phyloP scores from a whole-genome alignment of 192 early-diverging fungal genomes.

The Coemansia sp. region DNA sequence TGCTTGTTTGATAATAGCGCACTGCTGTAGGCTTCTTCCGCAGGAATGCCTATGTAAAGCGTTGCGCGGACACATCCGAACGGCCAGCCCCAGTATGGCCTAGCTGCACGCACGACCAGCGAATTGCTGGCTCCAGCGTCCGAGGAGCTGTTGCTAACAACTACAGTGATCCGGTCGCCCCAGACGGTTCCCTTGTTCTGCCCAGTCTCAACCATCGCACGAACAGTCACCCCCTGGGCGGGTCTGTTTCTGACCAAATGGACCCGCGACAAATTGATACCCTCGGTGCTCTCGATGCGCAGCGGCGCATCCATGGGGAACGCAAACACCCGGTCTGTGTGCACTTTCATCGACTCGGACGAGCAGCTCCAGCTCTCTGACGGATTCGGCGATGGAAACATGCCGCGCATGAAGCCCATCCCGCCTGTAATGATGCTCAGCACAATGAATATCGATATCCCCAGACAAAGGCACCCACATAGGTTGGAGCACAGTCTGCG shows the following conservation, averaged over 20 bases:
- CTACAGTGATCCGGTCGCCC: slow-evolving; percentile 12
- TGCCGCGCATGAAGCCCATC: not conserved
- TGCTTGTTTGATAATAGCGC: no score
- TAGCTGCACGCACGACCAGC: slow-evolving; percentile 6
- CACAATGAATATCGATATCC: slow-evolving; percentile 6
- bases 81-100: slow-evolving; percentile 35
- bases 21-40: not conserved
- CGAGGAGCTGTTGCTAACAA: not conserved
- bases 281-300: slow-evolving; percentile 28
- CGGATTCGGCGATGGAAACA: slow-evolving; percentile 4
- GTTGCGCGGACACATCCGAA: slow-evolving; percentile 32
- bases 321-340: slow-evolving; percentile 12
- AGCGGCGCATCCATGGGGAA: slow-evolving; percentile 2
- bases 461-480: slow-evolving; percentile 28
- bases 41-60: slow-evolving; percentile 19
- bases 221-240: slow-evolving; percentile 8
- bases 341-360: slow-evolving; percentile 1
- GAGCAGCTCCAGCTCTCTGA: slow-evolving; percentile 27
- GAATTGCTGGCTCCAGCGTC: not conserved
- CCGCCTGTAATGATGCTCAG: not conserved
- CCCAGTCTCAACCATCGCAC: slow-evolving; percentile 30
- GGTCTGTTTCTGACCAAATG: slow-evolving; percentile 5
- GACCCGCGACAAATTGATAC: slow-evolving; percentile 27
- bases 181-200: slow-evolving; percentile 2
- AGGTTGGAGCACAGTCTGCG: slow-evolving; percentile 11